phyloP scores from a whole-genome alignment of 2,329 filamentous ascomycete genomes.

The Botrytis aclada region DNA sequence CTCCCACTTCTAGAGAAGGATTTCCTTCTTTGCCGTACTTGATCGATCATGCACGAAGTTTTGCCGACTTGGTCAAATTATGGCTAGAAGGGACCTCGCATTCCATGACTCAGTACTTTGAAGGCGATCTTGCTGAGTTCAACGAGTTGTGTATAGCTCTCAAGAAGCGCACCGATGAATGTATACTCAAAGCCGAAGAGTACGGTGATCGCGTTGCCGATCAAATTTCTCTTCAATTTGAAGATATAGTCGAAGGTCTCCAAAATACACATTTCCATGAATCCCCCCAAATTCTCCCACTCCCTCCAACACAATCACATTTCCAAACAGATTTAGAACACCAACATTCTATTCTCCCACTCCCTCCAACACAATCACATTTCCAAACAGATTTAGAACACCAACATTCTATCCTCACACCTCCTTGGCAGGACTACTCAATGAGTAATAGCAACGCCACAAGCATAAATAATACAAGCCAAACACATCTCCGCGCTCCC shows the following conservation, averaged over 20 bases:
- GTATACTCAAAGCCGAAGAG: conserved; percentile 34
- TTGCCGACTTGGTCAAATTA: conserved; percentile 76
- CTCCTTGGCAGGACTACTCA: conserved; percentile 23
- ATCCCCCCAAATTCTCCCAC: not conserved
- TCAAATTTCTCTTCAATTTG: conserved; percentile 31
- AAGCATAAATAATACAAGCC: not conserved
- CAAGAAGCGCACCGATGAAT: conserved; percentile 37
- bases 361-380: not conserved
- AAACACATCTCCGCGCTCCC: conserved; percentile 18
- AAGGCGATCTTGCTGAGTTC: conserved; percentile 37
- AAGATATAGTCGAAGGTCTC: conserved; percentile 33
- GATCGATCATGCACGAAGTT: conserved; percentile 82
- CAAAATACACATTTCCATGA: conserved; percentile 22
- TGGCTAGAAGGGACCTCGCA: conserved; percentile 60
- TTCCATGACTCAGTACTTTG: conserved; percentile 24
- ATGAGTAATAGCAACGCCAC: conserved; percentile 7
- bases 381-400: conserved; percentile 11
- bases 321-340: conserved; percentile 11
- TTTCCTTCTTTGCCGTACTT: conserved; percentile 92
- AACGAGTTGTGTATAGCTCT: conserved; percentile 35
- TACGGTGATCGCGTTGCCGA: conserved; percentile 28
- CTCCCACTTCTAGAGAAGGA: conserved; percentile 78
- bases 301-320: not conserved
- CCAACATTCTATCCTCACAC: conserved; percentile 21
- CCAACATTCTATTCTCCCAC: conserved; percentile 21